Conservation (phyloP, 1,284 basidiomycete genomes). For the Cutaneotrichosporon daszewskae region DNA sequence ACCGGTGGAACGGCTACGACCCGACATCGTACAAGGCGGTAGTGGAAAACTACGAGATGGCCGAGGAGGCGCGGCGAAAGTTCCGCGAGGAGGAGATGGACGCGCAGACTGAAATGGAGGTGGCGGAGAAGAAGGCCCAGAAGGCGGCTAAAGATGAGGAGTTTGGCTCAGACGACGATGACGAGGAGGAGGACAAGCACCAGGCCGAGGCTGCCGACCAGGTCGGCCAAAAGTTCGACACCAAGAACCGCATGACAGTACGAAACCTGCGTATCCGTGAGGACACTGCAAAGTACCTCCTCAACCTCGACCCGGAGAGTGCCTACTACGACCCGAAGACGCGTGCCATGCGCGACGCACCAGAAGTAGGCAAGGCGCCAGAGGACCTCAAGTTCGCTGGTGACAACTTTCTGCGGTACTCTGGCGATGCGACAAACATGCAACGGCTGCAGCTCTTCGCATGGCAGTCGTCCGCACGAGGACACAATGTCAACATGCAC, state of each 20-base stretch:
- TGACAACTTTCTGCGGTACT: slow-evolving; percentile 88
- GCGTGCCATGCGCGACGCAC: slow-evolving; percentile 97
- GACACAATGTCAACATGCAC: slow-evolving; percentile 91
- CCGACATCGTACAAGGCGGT: slow-evolving; percentile 75
- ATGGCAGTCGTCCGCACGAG: slow-evolving; percentile 89
- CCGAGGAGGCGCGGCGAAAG: slow-evolving; percentile 84
- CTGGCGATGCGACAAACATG: slow-evolving; percentile 85
- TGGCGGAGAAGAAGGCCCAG: slow-evolving; percentile 76
- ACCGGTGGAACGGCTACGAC: slow-evolving; percentile 98
- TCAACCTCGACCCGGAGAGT: slow-evolving; percentile 90
- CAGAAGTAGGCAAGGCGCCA: slow-evolving; percentile 64
- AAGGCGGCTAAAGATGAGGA: slow-evolving; percentile 64
- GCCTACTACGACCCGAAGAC: slow-evolving; percentile 99
- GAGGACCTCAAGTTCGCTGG: slow-evolving; percentile 92
- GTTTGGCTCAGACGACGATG: slow-evolving; percentile 82
- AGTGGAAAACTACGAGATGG: slow-evolving; percentile 88
- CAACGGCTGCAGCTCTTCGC: slow-evolving; percentile 92
- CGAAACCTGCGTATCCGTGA: slow-evolving; percentile 97
- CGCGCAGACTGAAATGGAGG: slow-evolving; percentile 76
- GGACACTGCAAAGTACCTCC: slow-evolving; percentile 97
- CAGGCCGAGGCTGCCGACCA: slow-evolving; percentile 96
- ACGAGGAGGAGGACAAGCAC: slow-evolving; percentile 76
- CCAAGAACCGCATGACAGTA: slow-evolving; percentile 96
- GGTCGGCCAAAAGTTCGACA: slow-evolving; percentile 94
- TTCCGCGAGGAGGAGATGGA: slow-evolving; percentile 94